These are phyloP conservation scores for Mortierella sp. DNA, from an alignment of 371 early-diverging fungal genomes.

Conservation along the genomic window DNA sequence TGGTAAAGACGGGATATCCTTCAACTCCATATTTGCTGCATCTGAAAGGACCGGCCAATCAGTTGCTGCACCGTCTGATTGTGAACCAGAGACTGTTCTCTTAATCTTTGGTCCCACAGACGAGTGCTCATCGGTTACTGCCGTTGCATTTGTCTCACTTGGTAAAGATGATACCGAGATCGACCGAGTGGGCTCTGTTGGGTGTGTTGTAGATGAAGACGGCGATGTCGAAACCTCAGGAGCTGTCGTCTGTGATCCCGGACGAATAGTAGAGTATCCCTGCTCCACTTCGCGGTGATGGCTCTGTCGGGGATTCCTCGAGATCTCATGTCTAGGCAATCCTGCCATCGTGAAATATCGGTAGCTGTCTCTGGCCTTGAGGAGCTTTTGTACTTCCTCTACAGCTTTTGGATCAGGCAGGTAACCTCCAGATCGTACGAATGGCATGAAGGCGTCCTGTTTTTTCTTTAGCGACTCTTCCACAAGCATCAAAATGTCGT, in stretches of 20 bases:
- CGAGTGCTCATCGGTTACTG: neutral
- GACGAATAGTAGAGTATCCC: neutral
- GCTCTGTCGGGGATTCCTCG: neutral
- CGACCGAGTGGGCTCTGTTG: neutral
- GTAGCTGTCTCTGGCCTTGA: constrained; percentile 13
- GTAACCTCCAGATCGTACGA: constrained; percentile 51
- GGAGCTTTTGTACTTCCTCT: constrained; percentile 5
- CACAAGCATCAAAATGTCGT: constrained; percentile 53
- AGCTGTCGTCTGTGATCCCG: neutral
- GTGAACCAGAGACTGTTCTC: neutral
- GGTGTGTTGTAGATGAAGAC: neutral
- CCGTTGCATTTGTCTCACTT: neutral
- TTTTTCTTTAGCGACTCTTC: constrained; percentile 47
- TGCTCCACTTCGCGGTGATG: neutral
- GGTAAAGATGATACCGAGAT: neutral
- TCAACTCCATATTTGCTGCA: neutral
- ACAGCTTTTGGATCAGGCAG: constrained; percentile 40
- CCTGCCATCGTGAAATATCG: constrained; percentile 14
- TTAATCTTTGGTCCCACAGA: neutral
- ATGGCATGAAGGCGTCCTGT: constrained; percentile 57
- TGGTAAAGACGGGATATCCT: constrained; percentile 14
- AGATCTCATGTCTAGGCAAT: neutral
- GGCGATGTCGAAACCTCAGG: neutral
- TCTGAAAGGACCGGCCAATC: constrained; percentile 29
- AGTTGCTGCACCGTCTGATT: neutral